These are phyloP conservation scores for Eremothecium cymbalariae DNA, from an alignment of 1,139 yeast species.

Conservation along the genomic window DNA sequence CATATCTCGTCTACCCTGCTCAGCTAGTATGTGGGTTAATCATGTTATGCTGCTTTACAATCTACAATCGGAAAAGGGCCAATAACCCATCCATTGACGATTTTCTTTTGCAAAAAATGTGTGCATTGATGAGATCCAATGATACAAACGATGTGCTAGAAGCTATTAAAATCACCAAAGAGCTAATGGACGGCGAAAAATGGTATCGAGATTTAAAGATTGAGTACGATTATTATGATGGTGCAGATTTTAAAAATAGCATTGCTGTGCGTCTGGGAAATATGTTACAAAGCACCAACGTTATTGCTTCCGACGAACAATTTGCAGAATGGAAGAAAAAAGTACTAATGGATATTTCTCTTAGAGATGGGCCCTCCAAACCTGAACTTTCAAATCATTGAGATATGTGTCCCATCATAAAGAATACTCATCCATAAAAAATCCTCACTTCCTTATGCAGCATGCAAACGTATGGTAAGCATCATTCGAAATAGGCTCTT, in stretches of 20 bases:
- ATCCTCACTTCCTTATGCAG: no score
- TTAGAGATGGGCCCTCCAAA: slow-evolving; percentile 17
- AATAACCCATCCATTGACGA: slow-evolving; percentile 43
- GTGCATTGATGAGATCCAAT: slow-evolving; percentile 46
- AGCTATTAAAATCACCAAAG: slow-evolving; percentile 47
- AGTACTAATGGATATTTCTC: slow-evolving; percentile 25
- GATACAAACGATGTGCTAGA: slow-evolving; percentile 40
- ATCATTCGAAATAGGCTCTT: no score
- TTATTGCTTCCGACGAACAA: slow-evolving; percentile 27
- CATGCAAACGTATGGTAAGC: no score
- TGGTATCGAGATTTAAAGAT: slow-evolving; percentile 47
- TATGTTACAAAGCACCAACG: slow-evolving; percentile 28
- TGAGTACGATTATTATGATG: slow-evolving; percentile 26
- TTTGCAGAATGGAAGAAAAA: slow-evolving; percentile 26
- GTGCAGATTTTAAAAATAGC: slow-evolving; percentile 22
- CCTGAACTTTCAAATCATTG: no score
- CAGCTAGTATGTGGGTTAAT: slow-evolving; percentile 59
- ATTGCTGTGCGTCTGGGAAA: slow-evolving; percentile 27
- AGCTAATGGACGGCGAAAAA: slow-evolving; percentile 44
- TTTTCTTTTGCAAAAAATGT: slow-evolving; percentile 43
- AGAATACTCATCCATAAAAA: no score
- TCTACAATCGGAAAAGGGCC: slow-evolving; percentile 42
- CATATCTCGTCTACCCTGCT: slow-evolving; percentile 58
- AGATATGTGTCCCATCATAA: no score
- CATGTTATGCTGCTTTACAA: slow-evolving; percentile 48